These are phyloP conservation scores for Alternaria conjuncta DNA, from an alignment of 2,329 filamentous ascomycete species.

Conservation along the genomic window DNA sequence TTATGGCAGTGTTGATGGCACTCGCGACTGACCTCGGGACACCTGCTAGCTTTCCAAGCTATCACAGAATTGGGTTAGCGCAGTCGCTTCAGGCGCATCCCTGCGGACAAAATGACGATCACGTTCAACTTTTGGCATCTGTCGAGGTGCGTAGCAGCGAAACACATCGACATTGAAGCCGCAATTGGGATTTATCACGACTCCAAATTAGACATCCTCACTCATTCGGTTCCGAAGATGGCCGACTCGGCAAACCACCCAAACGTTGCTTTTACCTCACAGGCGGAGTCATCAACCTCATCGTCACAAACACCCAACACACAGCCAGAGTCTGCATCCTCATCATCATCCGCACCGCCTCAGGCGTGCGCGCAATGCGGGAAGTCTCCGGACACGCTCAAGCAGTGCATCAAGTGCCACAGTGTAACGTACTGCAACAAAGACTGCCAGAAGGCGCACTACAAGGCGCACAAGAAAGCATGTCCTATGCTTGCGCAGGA, in stretches of 20 bases:
- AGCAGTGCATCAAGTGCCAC: constrained; percentile 50
- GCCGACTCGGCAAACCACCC: not conserved
- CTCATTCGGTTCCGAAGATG: not conserved
- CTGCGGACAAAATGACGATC: constrained; percentile 10
- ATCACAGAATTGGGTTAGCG: not conserved
- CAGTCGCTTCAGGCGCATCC: not conserved
- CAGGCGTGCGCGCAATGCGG: constrained; percentile 33
- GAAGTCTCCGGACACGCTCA: constrained; percentile 32
- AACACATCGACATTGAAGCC: constrained; percentile 1
- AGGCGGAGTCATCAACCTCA: not conserved
- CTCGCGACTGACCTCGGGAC: not conserved
- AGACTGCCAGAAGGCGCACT: constrained; percentile 50
- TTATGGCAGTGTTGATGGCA: not conserved
- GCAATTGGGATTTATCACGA: not conserved
- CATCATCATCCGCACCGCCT: constrained; percentile 18
- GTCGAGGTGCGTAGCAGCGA: not conserved
- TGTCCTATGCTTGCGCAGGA: constrained; percentile 49
- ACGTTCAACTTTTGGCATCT: constrained; percentile 5
- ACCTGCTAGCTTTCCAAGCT: not conserved
- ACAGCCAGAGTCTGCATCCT: constrained; percentile 2
- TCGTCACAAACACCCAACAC: not conserved
- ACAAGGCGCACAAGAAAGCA: constrained; percentile 51
- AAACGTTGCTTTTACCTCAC: not conserved
- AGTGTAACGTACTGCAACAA: constrained; percentile 49
- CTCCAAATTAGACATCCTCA: not conserved